Evolutionary conservation across 164 flowering plant genomes (phyloP).

Genomic region (Brasenia schreberi): DNA sequence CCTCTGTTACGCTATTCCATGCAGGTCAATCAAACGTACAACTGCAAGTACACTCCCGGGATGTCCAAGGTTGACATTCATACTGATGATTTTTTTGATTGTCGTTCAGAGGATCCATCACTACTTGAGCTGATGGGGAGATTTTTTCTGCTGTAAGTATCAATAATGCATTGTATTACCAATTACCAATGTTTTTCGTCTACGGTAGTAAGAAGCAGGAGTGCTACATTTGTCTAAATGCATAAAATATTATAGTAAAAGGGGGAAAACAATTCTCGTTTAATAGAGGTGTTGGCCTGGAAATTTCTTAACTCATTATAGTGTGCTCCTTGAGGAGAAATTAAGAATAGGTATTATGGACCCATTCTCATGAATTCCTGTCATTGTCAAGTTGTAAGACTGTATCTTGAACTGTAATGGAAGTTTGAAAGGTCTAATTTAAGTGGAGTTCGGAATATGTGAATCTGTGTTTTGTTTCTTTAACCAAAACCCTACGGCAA

Average conservation of each 20-base stretch:
- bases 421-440: too few relatives aligned
- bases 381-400: not conserved
- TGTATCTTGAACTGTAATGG: too few relatives aligned
- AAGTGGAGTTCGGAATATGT: too few relatives aligned
- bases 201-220: not conserved
- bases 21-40: slow-evolving; percentile 80
- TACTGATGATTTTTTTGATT: slow-evolving; percentile 38
- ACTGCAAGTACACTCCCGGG: slow-evolving; percentile 74
- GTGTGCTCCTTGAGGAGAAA: not conserved
- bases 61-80: slow-evolving; percentile 49
- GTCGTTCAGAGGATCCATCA: slow-evolving; percentile 53
- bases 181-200: not conserved
- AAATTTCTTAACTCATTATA: not conserved
- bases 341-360: too few relatives aligned
- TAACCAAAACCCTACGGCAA: too few relatives aligned
- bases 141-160: slow-evolving; percentile 50
- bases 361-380: not conserved
- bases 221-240: not conserved
- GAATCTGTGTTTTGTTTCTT: too few relatives aligned
- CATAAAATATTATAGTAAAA: too few relatives aligned
- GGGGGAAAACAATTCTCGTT: too few relatives aligned
- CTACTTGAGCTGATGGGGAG: slow-evolving; percentile 43
- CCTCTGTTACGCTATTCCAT: not conserved
- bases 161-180: not conserved
- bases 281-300: too few relatives aligned